A percentile compares a stretch with the other conserved stretches of the same genome.
Conservation (phyloP, 805 yeast genomes). For the Yarrowia sp. region DNA sequence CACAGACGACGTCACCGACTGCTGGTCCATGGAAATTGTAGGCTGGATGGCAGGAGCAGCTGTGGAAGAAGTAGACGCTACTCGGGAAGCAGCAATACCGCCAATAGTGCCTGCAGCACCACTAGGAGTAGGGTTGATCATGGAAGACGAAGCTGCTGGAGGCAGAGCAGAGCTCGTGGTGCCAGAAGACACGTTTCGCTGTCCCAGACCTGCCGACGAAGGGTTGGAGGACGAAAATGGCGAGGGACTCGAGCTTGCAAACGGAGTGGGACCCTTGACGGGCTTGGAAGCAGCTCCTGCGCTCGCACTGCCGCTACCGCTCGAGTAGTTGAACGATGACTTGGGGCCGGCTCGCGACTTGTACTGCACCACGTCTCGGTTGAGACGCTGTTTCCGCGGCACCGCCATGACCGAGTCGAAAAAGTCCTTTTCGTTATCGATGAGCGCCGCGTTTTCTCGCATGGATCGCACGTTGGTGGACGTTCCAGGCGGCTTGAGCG, state of each 20-base stretch:
- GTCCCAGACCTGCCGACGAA: not conserved
- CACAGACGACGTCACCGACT: conserved; percentile 24
- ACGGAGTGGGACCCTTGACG: conserved; percentile 4
- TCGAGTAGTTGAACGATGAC: conserved; percentile 6
- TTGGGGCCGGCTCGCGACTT: conserved; percentile 27
- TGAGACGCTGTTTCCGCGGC: conserved; percentile 34
- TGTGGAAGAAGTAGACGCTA: conserved; percentile 16
- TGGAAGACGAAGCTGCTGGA: not conserved
- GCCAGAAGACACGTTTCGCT: not conserved
- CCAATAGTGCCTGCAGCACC: conserved; percentile 14
- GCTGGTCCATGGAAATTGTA: conserved; percentile 19
- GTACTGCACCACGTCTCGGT: conserved; percentile 37
- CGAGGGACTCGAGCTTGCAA: not conserved
- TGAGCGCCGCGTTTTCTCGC: conserved; percentile 68
- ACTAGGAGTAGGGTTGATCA: not conserved
- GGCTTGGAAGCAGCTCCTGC: not conserved
- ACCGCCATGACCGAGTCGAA: conserved; percentile 56
- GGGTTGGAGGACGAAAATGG: not conserved
- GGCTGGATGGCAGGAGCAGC: conserved; percentile 11
- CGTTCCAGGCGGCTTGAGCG: conserved; percentile 50
- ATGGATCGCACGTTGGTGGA: conserved; percentile 54
- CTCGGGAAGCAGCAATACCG: conserved; percentile 3
- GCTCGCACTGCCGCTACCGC: not conserved
- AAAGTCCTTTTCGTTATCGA: conserved; percentile 80
- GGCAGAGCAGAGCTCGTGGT: not conserved